phyloP scores from a whole-genome alignment of 169 alveolate species.

The Plasmodium adleri region DNA sequence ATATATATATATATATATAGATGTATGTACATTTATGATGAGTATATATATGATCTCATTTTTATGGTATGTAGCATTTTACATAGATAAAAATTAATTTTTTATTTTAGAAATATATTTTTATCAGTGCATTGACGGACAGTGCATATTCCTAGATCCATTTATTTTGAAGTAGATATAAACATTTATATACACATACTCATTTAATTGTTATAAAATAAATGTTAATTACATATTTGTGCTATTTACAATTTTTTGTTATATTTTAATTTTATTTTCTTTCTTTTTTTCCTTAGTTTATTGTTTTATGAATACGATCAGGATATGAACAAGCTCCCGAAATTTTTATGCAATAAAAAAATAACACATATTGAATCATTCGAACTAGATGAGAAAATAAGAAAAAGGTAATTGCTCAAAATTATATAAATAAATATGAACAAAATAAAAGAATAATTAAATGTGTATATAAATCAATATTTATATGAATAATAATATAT shows the following conservation, averaged over 20 bases:
- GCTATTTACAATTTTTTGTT: background rate
- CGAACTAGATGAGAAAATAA: constrained; percentile 48
- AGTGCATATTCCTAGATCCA: constrained; percentile 68
- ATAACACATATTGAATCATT: constrained; percentile 64
- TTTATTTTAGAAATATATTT: constrained; percentile 43
- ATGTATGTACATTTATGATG: background rate
- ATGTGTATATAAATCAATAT: background rate
- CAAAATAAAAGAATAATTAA: background rate
- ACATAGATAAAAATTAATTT: too few relatives aligned
- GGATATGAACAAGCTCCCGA: constrained; percentile 48
- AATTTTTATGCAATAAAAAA: constrained; percentile 37
- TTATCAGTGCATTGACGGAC: constrained; percentile 68
- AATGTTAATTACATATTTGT: background rate
- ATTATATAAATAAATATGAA: too few relatives aligned
- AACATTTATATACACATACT: background rate
- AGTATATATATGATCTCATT: background rate
- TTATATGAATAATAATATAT: background rate
- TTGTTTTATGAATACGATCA: constrained; percentile 48
- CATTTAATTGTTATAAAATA: background rate
- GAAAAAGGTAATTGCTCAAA: constrained; percentile 28
- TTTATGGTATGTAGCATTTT: background rate
- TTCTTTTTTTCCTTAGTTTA: constrained; percentile 8
- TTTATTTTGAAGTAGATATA: constrained; percentile 43
- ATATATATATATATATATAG: background rate
- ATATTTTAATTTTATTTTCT: background rate